Percentiles rank a stretch among this genome's conserved stretches.
Conservation (phyloP, 192 early-diverging fungal species). For the Gaertneriomyces sp. region DNA sequence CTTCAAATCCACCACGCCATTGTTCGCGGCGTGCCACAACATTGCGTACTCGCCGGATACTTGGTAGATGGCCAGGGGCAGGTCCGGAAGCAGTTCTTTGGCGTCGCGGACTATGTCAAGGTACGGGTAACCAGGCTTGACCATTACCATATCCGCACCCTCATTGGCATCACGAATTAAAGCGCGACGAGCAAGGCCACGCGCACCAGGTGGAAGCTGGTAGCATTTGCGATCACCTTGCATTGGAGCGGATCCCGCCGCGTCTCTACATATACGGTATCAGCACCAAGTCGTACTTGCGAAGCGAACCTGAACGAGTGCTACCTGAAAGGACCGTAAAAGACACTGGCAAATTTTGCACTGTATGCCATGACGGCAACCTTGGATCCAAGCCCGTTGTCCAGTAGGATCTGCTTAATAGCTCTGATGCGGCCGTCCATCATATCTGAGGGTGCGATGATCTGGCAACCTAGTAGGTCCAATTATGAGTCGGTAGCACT, state of each 20-base stretch:
- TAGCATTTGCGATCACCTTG: constrained; percentile 92
- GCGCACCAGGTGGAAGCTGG: constrained; percentile 84
- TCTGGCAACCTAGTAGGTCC: constrained; percentile 66
- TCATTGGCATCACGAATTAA: constrained; percentile 80
- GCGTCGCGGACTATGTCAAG: constrained; percentile 89
- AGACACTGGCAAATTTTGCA: constrained; percentile 91
- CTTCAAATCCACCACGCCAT: constrained; percentile 79
- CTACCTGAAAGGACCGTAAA: constrained; percentile 95
- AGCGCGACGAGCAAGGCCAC: constrained; percentile 88
- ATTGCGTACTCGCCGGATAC: constrained; percentile 67
- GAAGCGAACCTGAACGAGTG: background rate
- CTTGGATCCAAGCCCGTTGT: constrained; percentile 69
- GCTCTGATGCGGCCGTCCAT: constrained; percentile 93
- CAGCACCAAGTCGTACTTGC: background rate
- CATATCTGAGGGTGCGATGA: constrained; percentile 95
- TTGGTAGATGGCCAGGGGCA: constrained; percentile 96
- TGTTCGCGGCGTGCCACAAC: constrained; percentile 76
- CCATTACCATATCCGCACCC: constrained; percentile 96
- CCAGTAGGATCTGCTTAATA: constrained; percentile 81
- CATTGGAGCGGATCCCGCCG: constrained; percentile 86
- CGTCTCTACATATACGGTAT: constrained; percentile 54
- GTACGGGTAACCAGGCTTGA: constrained; percentile 95
- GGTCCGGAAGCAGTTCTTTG: constrained; percentile 55
- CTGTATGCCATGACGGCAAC: constrained; percentile 93
- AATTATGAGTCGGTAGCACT: constrained; percentile 68